Conservation (phyloP, 1,284 basidiomycete species). For the Marasmius sp. region DNA sequence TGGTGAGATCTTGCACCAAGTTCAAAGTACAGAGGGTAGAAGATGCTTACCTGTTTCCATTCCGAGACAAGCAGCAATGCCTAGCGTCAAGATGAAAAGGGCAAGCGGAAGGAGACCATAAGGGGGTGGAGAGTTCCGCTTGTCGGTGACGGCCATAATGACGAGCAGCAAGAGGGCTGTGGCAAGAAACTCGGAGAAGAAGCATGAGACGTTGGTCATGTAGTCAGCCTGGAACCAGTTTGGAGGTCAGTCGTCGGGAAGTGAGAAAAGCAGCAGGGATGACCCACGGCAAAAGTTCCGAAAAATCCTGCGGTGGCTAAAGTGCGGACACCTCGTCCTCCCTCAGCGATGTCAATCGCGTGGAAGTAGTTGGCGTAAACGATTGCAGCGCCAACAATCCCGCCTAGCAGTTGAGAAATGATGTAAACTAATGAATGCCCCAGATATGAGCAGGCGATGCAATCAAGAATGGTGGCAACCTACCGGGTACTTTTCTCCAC, state of each 20-base stretch:
- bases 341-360: constrained; percentile 72
- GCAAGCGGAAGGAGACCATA: constrained; percentile 37
- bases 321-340: constrained; percentile 58
- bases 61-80: constrained; percentile 36
- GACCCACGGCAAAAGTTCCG: constrained; percentile 65
- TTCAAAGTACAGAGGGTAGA: background rate
- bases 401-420: constrained; percentile 47
- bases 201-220: constrained; percentile 25
- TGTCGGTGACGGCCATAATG: constrained; percentile 31
- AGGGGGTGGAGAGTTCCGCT: constrained; percentile 32
- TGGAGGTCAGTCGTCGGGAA: background rate
- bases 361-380: constrained; percentile 78
- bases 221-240: constrained; percentile 20
- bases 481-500: constrained; percentile 63
- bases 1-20: background rate
- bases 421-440: constrained; percentile 1
- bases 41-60: constrained; percentile 32
- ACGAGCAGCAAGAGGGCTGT: constrained; percentile 35
- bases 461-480: background rate
- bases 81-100: constrained; percentile 38
- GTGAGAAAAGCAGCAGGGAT: background rate
- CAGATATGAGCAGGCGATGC: background rate
- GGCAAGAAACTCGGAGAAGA: constrained; percentile 36
- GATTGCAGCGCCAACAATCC: constrained; percentile 61
- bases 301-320: constrained; percentile 73